These are phyloP conservation scores for Phoma sp. DNA, from an alignment of 2,329 filamentous ascomycete genomes.

Conservation along the genomic window DNA sequence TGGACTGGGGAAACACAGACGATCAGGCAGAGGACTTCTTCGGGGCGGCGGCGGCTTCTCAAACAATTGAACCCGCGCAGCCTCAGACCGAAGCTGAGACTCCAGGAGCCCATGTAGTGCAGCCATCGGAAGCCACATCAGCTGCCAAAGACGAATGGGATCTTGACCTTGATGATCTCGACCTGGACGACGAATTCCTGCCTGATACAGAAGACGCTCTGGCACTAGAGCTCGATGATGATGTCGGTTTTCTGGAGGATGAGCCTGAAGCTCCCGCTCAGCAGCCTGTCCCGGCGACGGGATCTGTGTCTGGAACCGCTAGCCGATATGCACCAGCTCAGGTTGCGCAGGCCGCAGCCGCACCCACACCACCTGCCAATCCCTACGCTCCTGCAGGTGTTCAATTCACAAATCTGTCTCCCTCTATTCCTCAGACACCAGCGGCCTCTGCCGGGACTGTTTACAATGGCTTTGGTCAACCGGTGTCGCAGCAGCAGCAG, in stretches of 20 bases:
- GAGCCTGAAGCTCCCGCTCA: conserved; percentile 52
- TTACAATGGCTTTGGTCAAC: conserved; percentile 43
- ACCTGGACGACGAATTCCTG: conserved; percentile 75
- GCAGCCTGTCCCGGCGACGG: conserved; percentile 29
- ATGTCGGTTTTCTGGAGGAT: conserved; percentile 84
- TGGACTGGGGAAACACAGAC: conserved; percentile 45
- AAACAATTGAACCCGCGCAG: conserved; percentile 16
- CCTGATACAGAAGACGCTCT: conserved; percentile 60
- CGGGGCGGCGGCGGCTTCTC: conserved; percentile 15
- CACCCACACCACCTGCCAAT: conserved; percentile 41
- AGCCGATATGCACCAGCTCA: conserved; percentile 47
- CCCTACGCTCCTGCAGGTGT: conserved; percentile 59
- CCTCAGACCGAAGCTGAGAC: conserved; percentile 23
- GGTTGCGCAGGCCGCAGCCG: conserved; percentile 27
- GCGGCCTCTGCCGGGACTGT: conserved; percentile 25
- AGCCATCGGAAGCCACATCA: conserved; percentile 20
- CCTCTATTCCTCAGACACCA: conserved; percentile 23
- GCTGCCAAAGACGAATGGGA: conserved; percentile 74
- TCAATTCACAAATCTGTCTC: conserved; percentile 56
- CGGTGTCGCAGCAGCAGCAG: conserved; percentile 35
- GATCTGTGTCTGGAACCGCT: conserved; percentile 21
- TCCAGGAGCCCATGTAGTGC: conserved; percentile 29
- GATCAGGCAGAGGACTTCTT: conserved; percentile 44
- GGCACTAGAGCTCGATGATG: conserved; percentile 77
- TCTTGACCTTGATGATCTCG: conserved; percentile 82